These are phyloP conservation scores for Amanita pallidorosea DNA, from an alignment of 768 basidiomycete genomes.

Conservation along the genomic window DNA sequence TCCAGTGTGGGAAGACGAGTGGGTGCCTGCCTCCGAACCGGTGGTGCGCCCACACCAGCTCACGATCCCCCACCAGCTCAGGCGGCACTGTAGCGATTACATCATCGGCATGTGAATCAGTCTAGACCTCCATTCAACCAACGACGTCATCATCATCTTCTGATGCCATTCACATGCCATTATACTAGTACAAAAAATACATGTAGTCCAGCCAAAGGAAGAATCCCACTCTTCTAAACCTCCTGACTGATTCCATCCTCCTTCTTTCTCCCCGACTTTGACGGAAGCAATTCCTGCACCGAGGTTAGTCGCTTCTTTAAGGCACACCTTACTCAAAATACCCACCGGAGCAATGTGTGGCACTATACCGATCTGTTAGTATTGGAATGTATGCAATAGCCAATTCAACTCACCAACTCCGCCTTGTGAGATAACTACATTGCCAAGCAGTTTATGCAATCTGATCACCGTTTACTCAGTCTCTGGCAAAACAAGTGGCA, in stretches of 20 bases:
- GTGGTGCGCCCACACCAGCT: not conserved
- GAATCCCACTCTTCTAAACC: constrained; percentile 20
- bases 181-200: constrained; percentile 13
- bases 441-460: constrained; percentile 68
- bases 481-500: not conserved
- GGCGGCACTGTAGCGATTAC: not conserved
- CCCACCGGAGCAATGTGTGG: constrained; percentile 52
- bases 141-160: not conserved
- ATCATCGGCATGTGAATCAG: not conserved
- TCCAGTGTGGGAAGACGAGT: not conserved
- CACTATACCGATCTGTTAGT: constrained; percentile 12
- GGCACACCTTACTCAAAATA: not conserved
- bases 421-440: constrained; percentile 78
- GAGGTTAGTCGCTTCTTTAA: not conserved
- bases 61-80: not conserved
- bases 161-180: not conserved
- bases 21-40: not conserved
- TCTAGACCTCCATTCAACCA: not conserved
- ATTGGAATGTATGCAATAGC: not conserved
- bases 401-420: constrained; percentile 37
- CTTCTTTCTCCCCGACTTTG: constrained; percentile 34
- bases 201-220: constrained; percentile 11
- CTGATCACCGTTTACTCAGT: constrained; percentile 14
- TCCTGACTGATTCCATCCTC: constrained; percentile 35
- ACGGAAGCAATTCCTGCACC: constrained; percentile 27